These are phyloP conservation scores for Moricandia moricandioides DNA, from an alignment of 345 rosid genomes.

Conservation along the genomic window DNA sequence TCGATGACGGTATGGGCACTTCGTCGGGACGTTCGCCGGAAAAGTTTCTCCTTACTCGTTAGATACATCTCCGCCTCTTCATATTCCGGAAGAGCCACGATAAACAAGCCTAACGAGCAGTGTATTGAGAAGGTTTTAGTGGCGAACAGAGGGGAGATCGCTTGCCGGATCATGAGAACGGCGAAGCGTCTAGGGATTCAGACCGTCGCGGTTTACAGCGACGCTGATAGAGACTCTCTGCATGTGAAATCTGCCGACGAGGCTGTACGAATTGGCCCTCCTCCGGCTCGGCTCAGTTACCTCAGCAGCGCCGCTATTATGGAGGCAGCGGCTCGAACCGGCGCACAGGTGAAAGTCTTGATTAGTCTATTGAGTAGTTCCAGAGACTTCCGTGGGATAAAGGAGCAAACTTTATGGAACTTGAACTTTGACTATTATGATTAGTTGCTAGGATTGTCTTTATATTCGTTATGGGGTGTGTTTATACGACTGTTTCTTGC, in stretches of 20 bases:
- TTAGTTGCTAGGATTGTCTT: neutral
- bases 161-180: conserved; percentile 79
- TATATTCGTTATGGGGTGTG: neutral
- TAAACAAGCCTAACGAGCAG: conserved; percentile 17
- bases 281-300: conserved; percentile 85
- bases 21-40: conserved; percentile 47
- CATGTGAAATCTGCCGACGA: conserved; percentile 91
- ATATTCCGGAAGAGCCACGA: neutral
- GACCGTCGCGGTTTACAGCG: conserved; percentile 87
- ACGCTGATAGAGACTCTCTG: conserved; percentile 74
- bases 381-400: neutral
- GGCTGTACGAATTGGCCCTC: conserved; percentile 73
- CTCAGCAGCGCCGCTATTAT: conserved; percentile 57
- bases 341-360: conserved; percentile 63
- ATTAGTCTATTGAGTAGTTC: neutral
- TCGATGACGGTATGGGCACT: conserved; percentile 50
- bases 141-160: conserved; percentile 86
- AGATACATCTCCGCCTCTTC: conserved; percentile 38
- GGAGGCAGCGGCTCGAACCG: conserved; percentile 73
- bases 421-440: neutral
- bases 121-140: conserved; percentile 71
- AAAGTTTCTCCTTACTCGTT: conserved; percentile 31
- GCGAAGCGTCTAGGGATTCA: conserved; percentile 76
- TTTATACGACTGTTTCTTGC: neutral
- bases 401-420: neutral